Percentiles rank a stretch among this genome's conserved stretches.
These are phyloP conservation scores for Prunus kanzakura DNA, from an alignment of 306 rosid species.

Conservation along the genomic window DNA sequence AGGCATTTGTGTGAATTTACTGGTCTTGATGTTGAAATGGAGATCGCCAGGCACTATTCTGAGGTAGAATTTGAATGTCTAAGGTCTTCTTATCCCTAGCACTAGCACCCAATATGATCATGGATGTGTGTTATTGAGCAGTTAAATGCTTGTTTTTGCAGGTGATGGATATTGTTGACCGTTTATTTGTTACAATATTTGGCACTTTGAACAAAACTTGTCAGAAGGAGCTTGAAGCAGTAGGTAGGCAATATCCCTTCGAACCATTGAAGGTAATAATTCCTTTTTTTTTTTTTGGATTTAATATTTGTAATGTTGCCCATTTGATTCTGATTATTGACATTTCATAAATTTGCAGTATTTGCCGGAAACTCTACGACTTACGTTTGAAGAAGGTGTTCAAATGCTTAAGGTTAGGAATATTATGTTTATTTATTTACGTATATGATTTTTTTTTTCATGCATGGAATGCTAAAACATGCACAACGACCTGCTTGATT, in stretches of 20 bases:
- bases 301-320: background rate
- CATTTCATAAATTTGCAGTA: conserved; percentile 53
- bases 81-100: background rate
- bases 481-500: background rate
- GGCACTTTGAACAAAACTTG: conserved; percentile 64
- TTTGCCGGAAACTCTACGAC: conserved; percentile 62
- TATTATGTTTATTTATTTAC: background rate
- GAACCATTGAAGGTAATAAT: conserved; percentile 77
- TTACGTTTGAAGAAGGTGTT: conserved; percentile 85
- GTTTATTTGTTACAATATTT: conserved; percentile 68
- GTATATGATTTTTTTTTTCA: background rate
- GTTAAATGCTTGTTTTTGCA: conserved; percentile 27
- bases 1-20: conserved; percentile 90
- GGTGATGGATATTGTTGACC: conserved; percentile 84
- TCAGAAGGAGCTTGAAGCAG: conserved; percentile 72
- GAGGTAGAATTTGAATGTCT: conserved; percentile 54
- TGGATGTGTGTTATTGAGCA: conserved; percentile 14
- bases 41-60: conserved; percentile 63
- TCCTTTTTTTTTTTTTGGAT: background rate
- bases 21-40: conserved; percentile 95
- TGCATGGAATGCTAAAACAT: background rate
- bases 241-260: conserved; percentile 70
- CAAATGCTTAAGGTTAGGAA: conserved; percentile 77
- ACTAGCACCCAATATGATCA: conserved; percentile 7
- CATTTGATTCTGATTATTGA: conserved; percentile 25